phyloP scores from a whole-genome alignment of 495 filamentous ascomycete genomes.

The Hypoxylon lienhwacheense region DNA sequence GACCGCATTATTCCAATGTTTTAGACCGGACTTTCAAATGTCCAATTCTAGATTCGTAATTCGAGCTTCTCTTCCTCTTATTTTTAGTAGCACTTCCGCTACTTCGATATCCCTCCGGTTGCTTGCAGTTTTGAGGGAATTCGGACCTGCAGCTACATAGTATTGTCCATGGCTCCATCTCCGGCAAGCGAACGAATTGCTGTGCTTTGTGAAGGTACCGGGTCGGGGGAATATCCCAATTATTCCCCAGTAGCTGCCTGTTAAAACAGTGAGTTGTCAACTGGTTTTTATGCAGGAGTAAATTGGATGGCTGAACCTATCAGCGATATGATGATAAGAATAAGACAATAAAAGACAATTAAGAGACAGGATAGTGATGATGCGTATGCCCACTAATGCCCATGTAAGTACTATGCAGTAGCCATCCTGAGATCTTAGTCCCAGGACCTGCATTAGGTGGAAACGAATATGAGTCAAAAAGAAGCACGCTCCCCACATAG shows the following conservation, averaged over 20 bases:
- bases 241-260: slow-evolving; percentile 3
- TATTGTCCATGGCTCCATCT: slow-evolving; percentile 21
- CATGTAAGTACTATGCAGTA: neutral
- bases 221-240: slow-evolving; percentile 22
- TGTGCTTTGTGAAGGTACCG: slow-evolving; percentile 24
- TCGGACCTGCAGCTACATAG: slow-evolving; percentile 26
- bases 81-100: neutral
- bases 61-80: neutral
- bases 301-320: slow-evolving; percentile 22
- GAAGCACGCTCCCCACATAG: slow-evolving; percentile 22
- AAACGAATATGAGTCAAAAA: slow-evolving; percentile 32
- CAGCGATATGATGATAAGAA: slow-evolving; percentile 10
- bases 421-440: slow-evolving; percentile 5
- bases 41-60: too few relatives aligned
- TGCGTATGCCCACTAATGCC: too few relatives aligned
- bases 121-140: slow-evolving; percentile 15
- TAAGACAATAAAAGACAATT: too few relatives aligned
- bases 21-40: too few relatives aligned
- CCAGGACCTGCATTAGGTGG: slow-evolving; percentile 33
- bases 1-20: too few relatives aligned
- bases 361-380: too few relatives aligned
- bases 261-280: slow-evolving; percentile 24
- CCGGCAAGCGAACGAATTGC: slow-evolving; percentile 18
- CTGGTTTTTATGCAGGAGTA: slow-evolving; percentile 28
- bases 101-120: slow-evolving; percentile 15